Base-by-base conservation (phyloP, 2,329 filamentous ascomycete genomes). In the Colletotrichum scovillei region DNA sequence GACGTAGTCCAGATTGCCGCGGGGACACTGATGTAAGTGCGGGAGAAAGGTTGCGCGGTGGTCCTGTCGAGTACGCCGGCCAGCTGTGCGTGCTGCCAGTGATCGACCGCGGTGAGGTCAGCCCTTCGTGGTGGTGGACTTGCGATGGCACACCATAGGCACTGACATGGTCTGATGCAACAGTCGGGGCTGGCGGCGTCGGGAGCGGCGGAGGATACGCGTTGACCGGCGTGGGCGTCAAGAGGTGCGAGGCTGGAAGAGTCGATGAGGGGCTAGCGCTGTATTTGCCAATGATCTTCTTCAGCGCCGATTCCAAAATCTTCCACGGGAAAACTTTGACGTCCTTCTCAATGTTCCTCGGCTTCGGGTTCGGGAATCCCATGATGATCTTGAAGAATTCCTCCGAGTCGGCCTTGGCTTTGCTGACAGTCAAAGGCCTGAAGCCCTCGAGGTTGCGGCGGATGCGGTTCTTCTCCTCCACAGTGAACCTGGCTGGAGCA, bases 311-410 rank as follows among this genome's bases (percentile, higher is more conserved):
- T 62, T 91, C 90, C 57, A 99, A 88, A 73, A 97, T 94, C 83
- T 95, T 97, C 97, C 97, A 99, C 5, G 95, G 93, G 80, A 98
- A 99, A 14, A 98, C 97, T 85, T 99, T 99, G 80, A 99, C 95
- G 79, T 98, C 96, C 86, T 99, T 99, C 86, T 98, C 97, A 76
- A 99, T 99, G 80, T 98, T 98, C 75, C 97, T 90, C 22, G 97
- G 97, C 84, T 98, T 98, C 2, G 97, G 97, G 74, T 93, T 94
- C 14, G 95, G 95, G 80, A 98, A 98, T 1, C 92, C 94, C 97
- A 99, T 99, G 84, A 99, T 98, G 78, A 98, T 89, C 86, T 98
- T 98, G 91, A 98, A 98, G 83, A 98, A 98, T 68, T 97, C 95
- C 82, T 98, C 96, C 81, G 94, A 98, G 73, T 98, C 96, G 1